Evolutionary conservation across 768 basidiomycete genomes (phyloP).

Genomic region (Ramaria sp.): DNA sequence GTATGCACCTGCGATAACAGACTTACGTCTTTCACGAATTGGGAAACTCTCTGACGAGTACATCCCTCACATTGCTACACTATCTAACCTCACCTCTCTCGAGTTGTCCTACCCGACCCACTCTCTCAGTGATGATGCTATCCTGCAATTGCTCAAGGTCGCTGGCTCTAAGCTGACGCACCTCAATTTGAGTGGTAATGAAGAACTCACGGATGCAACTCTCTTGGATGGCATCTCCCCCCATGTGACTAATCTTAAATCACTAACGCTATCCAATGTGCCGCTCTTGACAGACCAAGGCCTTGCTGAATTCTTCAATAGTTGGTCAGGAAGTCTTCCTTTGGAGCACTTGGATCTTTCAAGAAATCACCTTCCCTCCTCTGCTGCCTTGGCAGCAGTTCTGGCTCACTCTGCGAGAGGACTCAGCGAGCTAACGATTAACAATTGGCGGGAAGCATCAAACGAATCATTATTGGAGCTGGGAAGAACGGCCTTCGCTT

Average conservation of each 20-base stretch:
- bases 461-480: constrained; percentile 33
- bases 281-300: constrained; percentile 60
- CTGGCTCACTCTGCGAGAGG: constrained; percentile 53
- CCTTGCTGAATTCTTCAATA: constrained; percentile 55
- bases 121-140: constrained; percentile 44
- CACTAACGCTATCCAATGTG: constrained; percentile 45
- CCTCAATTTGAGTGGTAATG: constrained; percentile 67
- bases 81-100: constrained; percentile 20
- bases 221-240: constrained; percentile 50
- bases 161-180: constrained; percentile 46
- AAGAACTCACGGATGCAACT: constrained; percentile 46
- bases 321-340: constrained; percentile 40
- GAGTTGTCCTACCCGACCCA: constrained; percentile 25
- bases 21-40: constrained; percentile 71
- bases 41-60: constrained; percentile 61
- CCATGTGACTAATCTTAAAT: constrained; percentile 34
- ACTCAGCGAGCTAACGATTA: constrained; percentile 57
- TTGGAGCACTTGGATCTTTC: constrained; percentile 48
- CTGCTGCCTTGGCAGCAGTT: constrained; percentile 47
- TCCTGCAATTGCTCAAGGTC: constrained; percentile 42
- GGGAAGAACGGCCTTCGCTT: constrained; percentile 24
- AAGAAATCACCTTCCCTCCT: constrained; percentile 46
- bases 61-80: constrained; percentile 45
- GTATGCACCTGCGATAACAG: constrained; percentile 44
- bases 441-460: constrained; percentile 60